Conservation (phyloP, 2,329 filamentous ascomycete genomes). For the Pyrenophora graminea region DNA sequence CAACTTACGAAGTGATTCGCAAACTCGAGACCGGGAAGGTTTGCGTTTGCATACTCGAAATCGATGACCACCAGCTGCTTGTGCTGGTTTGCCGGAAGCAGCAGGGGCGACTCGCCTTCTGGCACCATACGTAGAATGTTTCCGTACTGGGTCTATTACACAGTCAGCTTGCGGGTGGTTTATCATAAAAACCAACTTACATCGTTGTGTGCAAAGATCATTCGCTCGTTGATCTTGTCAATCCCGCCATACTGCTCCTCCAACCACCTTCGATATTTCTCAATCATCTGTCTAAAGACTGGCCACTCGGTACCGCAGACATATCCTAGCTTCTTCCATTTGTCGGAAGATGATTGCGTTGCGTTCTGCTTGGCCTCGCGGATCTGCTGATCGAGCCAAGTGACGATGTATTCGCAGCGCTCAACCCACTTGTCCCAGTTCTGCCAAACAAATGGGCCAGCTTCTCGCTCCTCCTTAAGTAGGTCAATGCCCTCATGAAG, state of each 20-base stretch:
- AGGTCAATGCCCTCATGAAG: slow-evolving; percentile 92
- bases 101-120: slow-evolving; percentile 74
- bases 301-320: slow-evolving; percentile 86
- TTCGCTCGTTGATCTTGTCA: slow-evolving; percentile 68
- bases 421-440: slow-evolving; percentile 95
- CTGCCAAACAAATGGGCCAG: slow-evolving; percentile 80
- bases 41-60: slow-evolving; percentile 95
- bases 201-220: slow-evolving; percentile 98
- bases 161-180: slow-evolving; percentile 12
- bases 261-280: slow-evolving; percentile 78
- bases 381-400: slow-evolving; percentile 66
- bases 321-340: slow-evolving; percentile 72
- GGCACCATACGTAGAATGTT: slow-evolving; percentile 85
- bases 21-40: slow-evolving; percentile 84
- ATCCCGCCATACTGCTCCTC: slow-evolving; percentile 70
- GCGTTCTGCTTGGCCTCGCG: slow-evolving; percentile 34
- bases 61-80: slow-evolving; percentile 97
- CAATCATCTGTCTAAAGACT: slow-evolving; percentile 72
- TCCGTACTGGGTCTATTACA: slow-evolving; percentile 85
- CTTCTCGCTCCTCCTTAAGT: slow-evolving; percentile 73
- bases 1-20: slow-evolving; percentile 85
- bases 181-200: slow-evolving; percentile 56
- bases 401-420: slow-evolving; percentile 64
- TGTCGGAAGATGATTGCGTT: slow-evolving; percentile 50
- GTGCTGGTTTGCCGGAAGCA: slow-evolving; percentile 89